Evolutionary conservation across 331 rosid species (phyloP), one percentile per base, ranked within the genome.

Genomic region (Spiraea crenata): DNA sequence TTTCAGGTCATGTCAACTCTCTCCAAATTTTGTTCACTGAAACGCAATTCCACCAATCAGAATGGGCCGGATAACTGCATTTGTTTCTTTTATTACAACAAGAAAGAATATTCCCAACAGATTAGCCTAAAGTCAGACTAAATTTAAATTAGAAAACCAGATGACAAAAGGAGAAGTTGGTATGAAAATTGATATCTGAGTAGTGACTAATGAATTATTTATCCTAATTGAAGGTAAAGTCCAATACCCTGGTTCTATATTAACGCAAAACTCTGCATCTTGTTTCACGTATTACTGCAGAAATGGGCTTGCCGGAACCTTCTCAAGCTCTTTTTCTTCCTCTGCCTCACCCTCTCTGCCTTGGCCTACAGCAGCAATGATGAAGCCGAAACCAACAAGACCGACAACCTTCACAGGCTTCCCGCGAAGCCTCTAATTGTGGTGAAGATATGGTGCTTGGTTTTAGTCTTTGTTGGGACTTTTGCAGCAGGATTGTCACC

Each of bases 401-500:
- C 1, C 0, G 64, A 0, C 0, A 20, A 1, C 11, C 3, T 1
- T 1, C 71, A 12, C 19, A 6, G 74, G 68, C 90, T 86, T 51
- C 86, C 83, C 3, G 65, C 95, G 0, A 82, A 34, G 77, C 14
- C 92, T 1, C 73, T 91, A 51, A 13, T 91, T 3, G 67, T 88
- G 2, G 84, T 77, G 4, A 88, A 91, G 66, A 64, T 88, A 8
- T 75, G 78, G 85, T 86, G 97, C 63, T 70, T n/a, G n/a, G n/a
- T n/a, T n/a, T n/a, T 91, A 76, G 72, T 88, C 5, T 91, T 91
- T 20, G 3, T 71, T 0, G 92, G 77, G 6, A 90, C 97, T 55
- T 91, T 91, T 35, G 52, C 85, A 4, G 73, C 86, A 0, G 97
- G 97, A 0, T 63, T 88, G 25, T 91, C 95, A 3, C 97, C 97